These are phyloP conservation scores for Eucalyptus albens DNA, from an alignment of 345 rosid genomes.

Conservation along the genomic window DNA sequence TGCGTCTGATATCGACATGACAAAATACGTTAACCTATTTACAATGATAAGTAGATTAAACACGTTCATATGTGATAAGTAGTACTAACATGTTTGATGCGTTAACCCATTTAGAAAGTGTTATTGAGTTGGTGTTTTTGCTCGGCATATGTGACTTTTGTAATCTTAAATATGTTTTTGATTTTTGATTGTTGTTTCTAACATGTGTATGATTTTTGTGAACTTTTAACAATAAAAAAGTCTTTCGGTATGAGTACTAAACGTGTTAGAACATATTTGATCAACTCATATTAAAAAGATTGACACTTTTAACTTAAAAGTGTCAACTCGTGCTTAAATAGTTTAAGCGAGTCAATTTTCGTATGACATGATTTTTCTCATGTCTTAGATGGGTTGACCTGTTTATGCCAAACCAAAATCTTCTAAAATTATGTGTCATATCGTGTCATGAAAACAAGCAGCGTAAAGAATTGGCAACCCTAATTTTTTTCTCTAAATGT, in stretches of 20 bases:
- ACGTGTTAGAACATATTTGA: neutral
- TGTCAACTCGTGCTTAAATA: neutral
- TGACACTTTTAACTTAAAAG: neutral
- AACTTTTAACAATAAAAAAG: neutral
- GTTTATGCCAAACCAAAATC: neutral
- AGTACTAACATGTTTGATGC: neutral
- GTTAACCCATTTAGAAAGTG: neutral
- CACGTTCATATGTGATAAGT: neutral
- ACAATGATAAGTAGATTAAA: neutral
- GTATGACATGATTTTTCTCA: neutral
- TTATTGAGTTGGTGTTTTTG: neutral
- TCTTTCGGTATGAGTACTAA: neutral
- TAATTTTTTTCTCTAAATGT: neutral
- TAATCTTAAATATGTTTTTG: neutral
- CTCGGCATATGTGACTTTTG: neutral
- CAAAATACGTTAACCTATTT: neutral
- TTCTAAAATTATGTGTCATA: neutral
- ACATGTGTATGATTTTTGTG: neutral
- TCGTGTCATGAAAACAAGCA: neutral
- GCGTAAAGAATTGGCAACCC: neutral
- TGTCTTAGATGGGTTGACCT: neutral
- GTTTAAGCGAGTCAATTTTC: neutral
- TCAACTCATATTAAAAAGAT: neutral
- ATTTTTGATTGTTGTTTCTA: neutral
- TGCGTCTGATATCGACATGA: neutral